phyloP scores from a whole-genome alignment of 1,139 yeast species.

The Geotrichum macrosporum region DNA sequence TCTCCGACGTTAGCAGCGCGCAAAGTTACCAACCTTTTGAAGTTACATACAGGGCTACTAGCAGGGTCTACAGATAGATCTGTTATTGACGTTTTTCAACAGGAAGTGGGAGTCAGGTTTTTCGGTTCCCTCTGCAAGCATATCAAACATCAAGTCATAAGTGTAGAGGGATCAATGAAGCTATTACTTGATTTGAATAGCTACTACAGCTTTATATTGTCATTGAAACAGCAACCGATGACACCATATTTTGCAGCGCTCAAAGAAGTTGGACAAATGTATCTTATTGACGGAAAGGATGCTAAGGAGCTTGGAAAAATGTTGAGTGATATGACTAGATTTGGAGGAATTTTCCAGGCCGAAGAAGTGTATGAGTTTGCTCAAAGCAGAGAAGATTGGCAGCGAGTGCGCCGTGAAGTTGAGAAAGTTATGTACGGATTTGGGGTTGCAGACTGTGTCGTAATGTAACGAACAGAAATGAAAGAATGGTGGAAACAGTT shows the following conservation, averaged over 20 bases:
- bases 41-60: slow-evolving; percentile 69
- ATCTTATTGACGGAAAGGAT: slow-evolving; percentile 66
- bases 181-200: slow-evolving; percentile 56
- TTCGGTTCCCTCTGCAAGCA: slow-evolving; percentile 73
- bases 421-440: slow-evolving; percentile 95
- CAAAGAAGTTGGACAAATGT: slow-evolving; percentile 79
- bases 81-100: slow-evolving; percentile 87
- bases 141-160: slow-evolving; percentile 54
- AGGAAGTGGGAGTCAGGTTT: slow-evolving; percentile 86
- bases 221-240: slow-evolving; percentile 63
- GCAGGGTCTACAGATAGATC: slow-evolving; percentile 84
- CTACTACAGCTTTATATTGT: slow-evolving; percentile 65
- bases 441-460: slow-evolving; percentile 51
- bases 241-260: slow-evolving; percentile 75
- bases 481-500: too few relatives aligned
- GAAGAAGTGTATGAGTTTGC: slow-evolving; percentile 93
- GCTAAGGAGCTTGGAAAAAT: slow-evolving; percentile 82
- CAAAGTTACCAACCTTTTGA: slow-evolving; percentile 57
- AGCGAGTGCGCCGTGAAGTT: slow-evolving; percentile 65
- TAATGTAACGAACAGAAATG: slow-evolving; percentile 47
- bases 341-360: slow-evolving; percentile 84
- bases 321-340: slow-evolving; percentile 77
- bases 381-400: slow-evolving; percentile 85
- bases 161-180: slow-evolving; percentile 77
- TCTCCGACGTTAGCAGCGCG: slow-evolving; percentile 73